phyloP scores from a whole-genome alignment of 2,329 filamentous ascomycete species.

The Dactylellina sp. region DNA sequence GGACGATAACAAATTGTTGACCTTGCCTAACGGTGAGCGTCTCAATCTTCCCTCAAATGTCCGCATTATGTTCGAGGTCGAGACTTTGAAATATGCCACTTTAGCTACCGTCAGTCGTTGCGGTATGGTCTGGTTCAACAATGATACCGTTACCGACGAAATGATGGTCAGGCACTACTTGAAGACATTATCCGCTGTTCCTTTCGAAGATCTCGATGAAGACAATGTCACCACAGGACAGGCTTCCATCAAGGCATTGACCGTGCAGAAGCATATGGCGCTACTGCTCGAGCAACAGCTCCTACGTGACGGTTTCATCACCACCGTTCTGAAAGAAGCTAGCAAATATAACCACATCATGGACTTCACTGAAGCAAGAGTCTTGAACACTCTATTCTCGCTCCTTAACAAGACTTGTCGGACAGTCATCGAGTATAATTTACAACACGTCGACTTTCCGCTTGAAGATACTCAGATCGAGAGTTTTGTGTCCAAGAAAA shows the following conservation, averaged over 20 bases:
- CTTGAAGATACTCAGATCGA: slow-evolving; percentile 91
- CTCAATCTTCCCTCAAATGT: slow-evolving; percentile 94
- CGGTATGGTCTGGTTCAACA: slow-evolving; percentile 99
- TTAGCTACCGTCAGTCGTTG: slow-evolving; percentile 99
- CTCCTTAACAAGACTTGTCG: slow-evolving; percentile 93
- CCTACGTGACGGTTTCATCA: slow-evolving; percentile 81
- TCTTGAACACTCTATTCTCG: slow-evolving; percentile 92
- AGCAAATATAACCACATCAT: slow-evolving; percentile 91
- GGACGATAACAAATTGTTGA: slow-evolving; percentile 98
- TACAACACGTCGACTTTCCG: slow-evolving; percentile 92
- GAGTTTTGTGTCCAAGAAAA: slow-evolving; percentile 89
- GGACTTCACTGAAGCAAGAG: slow-evolving; percentile 93
- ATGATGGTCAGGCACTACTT: slow-evolving; percentile 97
- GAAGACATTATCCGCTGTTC: slow-evolving; percentile 80
- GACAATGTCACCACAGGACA: slow-evolving; percentile 79
- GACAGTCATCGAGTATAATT: slow-evolving; percentile 94
- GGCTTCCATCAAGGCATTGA: slow-evolving; percentile 80
- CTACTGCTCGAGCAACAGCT: slow-evolving; percentile 81
- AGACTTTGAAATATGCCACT: slow-evolving; percentile 96
- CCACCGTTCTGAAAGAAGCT: slow-evolving; percentile 80
- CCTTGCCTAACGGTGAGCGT: slow-evolving; percentile 96
- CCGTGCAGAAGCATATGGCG: slow-evolving; percentile 81
- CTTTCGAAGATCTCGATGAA: slow-evolving; percentile 96
- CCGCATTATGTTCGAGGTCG: slow-evolving; percentile 99
- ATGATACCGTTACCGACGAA: slow-evolving; percentile 90